Evolutionary conservation across 1,284 basidiomycete species (phyloP), one percentile per base, ranked within the genome.

Genomic region (Pulchroboletus neoregius): DNA sequence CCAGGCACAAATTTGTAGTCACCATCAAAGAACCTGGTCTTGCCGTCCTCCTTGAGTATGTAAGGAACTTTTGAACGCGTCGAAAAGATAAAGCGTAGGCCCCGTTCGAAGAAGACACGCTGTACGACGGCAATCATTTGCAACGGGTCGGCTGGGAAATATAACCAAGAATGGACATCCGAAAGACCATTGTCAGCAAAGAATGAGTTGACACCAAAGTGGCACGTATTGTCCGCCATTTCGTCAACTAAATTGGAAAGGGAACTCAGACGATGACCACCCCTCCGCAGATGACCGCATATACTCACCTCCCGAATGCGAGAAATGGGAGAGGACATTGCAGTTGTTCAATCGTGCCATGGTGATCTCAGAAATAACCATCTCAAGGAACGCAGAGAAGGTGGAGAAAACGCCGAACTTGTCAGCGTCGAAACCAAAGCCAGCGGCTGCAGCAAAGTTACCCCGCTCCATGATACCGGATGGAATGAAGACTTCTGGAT

Each of bases 321-420:
- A 91, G 72, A 91, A 92, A 69, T 92, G 89, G 60, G 76, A 84
- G 24, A 92, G 76, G 13, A 92, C 81, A 61, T 92, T 92, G 72
- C 87, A 88, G 60, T 84, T 77, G 68, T 91, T 91, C 60, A 91
- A 67, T 45, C 88, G 79, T 13, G 90, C 90, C 90, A 92, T 92
- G n/a, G 89, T 91, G 47, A 91, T 71, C 63, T 92, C 90, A 2
- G 88, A 91, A 49, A 91, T 68, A 49, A 87, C 72, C 90, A 92
- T 92, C 74, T 92, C 89, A 50, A 91, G 72, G 74, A 92, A 92
- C 5, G 90, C 89, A 40, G 85, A 87, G 71, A 92, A 92, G 5
- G 89, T 92, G 18, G 86, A 89, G 72, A 88, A 89, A 50, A 90
- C 84, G 56, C 85, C 86, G 51, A 82, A 87, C 65, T 86, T 87